Evolutionary conservation across 176 grass and related monocot species (phyloP).

Genomic region (Rhynchospora breviuscula): DNA sequence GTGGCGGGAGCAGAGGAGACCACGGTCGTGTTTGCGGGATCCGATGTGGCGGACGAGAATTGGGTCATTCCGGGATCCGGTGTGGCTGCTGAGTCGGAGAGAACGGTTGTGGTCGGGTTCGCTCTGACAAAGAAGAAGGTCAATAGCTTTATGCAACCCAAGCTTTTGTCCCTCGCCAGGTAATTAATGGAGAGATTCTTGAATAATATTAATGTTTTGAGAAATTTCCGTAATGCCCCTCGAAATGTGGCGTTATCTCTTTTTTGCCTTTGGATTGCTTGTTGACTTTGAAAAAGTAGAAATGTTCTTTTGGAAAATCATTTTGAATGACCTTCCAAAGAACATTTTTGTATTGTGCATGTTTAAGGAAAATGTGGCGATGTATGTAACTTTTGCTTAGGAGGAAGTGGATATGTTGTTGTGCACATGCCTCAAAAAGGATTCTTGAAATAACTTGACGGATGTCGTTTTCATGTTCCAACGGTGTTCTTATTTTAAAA

Average conservation of each 20-base stretch:
- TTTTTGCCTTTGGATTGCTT: slow-evolving; percentile 9
- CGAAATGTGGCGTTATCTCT: slow-evolving; percentile 2
- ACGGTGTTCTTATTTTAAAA: background rate
- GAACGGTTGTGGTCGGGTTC: slow-evolving; percentile 66
- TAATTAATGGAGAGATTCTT: slow-evolving; percentile 36
- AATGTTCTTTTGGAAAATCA: slow-evolving; percentile 18
- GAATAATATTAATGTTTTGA: slow-evolving; percentile 9
- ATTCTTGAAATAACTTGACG: slow-evolving; percentile 7
- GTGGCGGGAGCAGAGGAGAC: slow-evolving; percentile 1
- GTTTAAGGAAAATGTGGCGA: slow-evolving; percentile 1
- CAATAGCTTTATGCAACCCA: slow-evolving; percentile 93
- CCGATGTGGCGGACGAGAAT: slow-evolving; percentile 25
- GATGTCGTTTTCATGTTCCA: background rate
- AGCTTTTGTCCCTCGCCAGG: slow-evolving; percentile 70
- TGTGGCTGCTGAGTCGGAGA: slow-evolving; percentile 21
- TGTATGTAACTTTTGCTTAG: background rate
- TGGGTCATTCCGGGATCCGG: background rate
- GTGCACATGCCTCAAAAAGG: background rate
- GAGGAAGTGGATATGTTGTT: background rate
- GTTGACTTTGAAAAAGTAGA: slow-evolving; percentile 22
- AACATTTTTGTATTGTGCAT: background rate
- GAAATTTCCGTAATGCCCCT: slow-evolving; percentile 15
- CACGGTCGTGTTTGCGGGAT: slow-evolving; percentile 24
- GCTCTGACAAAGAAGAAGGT: slow-evolving; percentile 96
- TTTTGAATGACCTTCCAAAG: slow-evolving; percentile 26